Percentiles rank a stretch among this genome's conserved stretches.
Conservation (phyloP, 139 green algal genomes). For the Coccomyxa sp. region DNA sequence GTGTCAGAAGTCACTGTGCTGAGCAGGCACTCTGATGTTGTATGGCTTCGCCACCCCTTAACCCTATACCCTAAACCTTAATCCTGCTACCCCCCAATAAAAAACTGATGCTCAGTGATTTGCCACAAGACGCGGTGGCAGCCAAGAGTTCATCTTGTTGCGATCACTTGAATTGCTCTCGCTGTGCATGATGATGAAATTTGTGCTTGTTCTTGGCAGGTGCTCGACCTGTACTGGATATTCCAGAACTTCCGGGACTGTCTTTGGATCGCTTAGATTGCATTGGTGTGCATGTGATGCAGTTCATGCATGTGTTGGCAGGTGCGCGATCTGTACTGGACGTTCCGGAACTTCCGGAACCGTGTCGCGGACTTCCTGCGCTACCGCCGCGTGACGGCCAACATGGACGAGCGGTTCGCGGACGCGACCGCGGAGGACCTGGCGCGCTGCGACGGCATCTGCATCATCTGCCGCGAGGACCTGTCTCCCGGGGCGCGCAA, state of each 20-base stretch:
- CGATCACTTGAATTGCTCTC: too few species aligned
- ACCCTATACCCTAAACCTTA: too few species aligned
- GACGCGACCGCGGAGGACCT: constrained; percentile 88
- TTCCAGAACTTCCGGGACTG: constrained; percentile 90
- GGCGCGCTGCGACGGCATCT: constrained; percentile 75
- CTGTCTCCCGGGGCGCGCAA: constrained; percentile 59
- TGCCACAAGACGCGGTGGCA: too few species aligned
- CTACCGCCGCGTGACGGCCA: constrained; percentile 78
- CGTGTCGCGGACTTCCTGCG: constrained; percentile 90
- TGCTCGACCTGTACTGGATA: constrained; percentile 90
- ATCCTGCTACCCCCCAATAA: too few species aligned
- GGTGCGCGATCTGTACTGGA: constrained; percentile 92
- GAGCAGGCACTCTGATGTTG: too few species aligned
- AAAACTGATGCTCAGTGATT: too few species aligned
- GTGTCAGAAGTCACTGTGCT: too few species aligned
- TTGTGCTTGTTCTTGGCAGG: background rate
- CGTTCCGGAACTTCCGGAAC: constrained; percentile 90
- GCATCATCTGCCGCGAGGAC: constrained; percentile 98
- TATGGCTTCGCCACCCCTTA: too few species aligned
- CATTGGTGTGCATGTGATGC: background rate
- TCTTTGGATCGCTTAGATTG: constrained; percentile 26
- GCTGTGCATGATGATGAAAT: background rate
- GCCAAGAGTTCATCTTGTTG: too few species aligned
- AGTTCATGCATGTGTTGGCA: constrained; percentile 13
- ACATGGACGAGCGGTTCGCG: constrained; percentile 87